These are phyloP conservation scores for Cardamine chenopodiifolia DNA, from an alignment of 345 rosid genomes.

Conservation along the genomic window DNA sequence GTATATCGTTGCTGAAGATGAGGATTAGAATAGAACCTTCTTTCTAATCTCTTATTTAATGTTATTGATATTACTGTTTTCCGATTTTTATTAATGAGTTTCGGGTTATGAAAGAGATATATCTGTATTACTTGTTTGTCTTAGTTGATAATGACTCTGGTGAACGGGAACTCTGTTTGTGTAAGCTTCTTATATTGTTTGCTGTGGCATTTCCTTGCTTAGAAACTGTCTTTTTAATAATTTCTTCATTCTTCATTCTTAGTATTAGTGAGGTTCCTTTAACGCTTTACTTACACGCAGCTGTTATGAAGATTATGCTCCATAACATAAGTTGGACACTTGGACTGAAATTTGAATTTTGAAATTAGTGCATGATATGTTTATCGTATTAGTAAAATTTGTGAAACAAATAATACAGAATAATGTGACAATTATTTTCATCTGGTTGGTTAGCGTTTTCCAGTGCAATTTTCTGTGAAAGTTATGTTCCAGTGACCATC, in stretches of 20 bases:
- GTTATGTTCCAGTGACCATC: too few species aligned
- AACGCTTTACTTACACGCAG: too few species aligned
- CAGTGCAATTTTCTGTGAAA: not conserved
- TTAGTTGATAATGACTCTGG: conserved; percentile 22
- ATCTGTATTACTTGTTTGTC: conserved; percentile 20
- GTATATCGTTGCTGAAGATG: conserved; percentile 60
- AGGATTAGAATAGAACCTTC: conserved; percentile 13
- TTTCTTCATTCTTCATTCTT: conserved; percentile 1
- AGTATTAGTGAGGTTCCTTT: too few species aligned
- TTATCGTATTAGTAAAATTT: not conserved
- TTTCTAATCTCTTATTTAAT: not conserved
- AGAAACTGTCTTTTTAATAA: conserved; percentile 31
- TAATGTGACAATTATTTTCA: not conserved
- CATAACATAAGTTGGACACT: too few species aligned
- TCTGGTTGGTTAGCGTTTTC: not conserved
- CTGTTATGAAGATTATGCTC: too few species aligned
- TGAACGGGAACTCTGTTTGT: conserved; percentile 17
- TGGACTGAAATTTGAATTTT: too few species aligned
- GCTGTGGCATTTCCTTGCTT: conserved; percentile 31
- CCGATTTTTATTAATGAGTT: conserved; percentile 2
- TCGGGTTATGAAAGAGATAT: not conserved
- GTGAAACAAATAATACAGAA: not conserved
- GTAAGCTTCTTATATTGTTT: conserved; percentile 14
- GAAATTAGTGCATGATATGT: not conserved
- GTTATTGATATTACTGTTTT: not conserved